Conservation (phyloP, 306 rosid genomes). For the Coriaria nepalensis region DNA sequence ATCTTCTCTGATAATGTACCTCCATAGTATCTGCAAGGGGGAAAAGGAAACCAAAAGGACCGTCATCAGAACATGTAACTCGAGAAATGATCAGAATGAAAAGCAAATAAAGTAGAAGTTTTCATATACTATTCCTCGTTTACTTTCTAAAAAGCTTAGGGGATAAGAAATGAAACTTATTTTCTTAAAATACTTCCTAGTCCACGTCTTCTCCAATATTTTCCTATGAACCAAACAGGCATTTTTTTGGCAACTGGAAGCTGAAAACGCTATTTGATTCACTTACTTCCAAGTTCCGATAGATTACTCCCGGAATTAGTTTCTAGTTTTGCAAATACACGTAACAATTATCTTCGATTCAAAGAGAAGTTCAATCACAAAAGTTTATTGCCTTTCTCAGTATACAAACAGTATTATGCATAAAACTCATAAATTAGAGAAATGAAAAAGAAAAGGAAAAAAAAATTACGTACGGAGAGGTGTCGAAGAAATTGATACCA, state of each 20-base stretch:
- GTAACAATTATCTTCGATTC: no score
- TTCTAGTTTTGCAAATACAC: no score
- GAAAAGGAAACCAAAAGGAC: not conserved
- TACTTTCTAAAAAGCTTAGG: not conserved
- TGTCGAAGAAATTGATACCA: slow-evolving; percentile 88
- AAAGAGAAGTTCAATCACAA: not conserved
- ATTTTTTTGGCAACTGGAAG: no score
- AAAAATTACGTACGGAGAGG: slow-evolving; percentile 55
- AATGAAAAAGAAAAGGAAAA: not conserved
- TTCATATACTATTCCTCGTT: no score
- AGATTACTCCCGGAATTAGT: no score
- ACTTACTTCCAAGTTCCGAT: no score
- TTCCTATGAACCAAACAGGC: no score
- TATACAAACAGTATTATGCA: not conserved
- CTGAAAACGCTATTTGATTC: no score
- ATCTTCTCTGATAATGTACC: slow-evolving; percentile 68
- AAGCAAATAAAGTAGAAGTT: no score
- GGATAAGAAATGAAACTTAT: not conserved
- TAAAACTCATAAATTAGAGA: not conserved
- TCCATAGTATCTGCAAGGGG: slow-evolving; percentile 50
- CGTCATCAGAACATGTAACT: not conserved
- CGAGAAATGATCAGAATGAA: no score
- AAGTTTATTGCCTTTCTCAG: not conserved
- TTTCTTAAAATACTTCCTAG: no score
- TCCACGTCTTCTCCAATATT: no score